Evolutionary conservation across 1,284 basidiomycete genomes (phyloP), one percentile per base, ranked within the genome.

Genomic region (Heterobasidion parviporum): DNA sequence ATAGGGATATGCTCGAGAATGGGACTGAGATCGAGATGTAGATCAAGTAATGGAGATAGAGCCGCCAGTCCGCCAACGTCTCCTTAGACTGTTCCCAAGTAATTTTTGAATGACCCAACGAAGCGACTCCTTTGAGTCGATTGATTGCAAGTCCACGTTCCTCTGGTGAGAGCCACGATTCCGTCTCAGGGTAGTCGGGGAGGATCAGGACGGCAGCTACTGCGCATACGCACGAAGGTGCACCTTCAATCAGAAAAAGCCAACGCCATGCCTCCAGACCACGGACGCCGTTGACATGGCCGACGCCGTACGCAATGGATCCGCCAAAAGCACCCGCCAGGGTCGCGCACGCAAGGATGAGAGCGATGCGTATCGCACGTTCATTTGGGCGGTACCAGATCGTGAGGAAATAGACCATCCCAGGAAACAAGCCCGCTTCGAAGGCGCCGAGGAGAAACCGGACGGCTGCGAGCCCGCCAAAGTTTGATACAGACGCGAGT

Each of bases 211-310:
- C 71, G 46, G 74, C 65, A n/a, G 74, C 47, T 36, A 76, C 34
- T 1, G 75, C 74, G 43, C 69, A 65, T 15, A 71, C 52, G 54
- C 73, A 69, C 0, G 75, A 74, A 0, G 75, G 72, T 18, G 71
- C 67, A 53, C 78, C 78, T 59, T 79, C 78, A 45, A 79, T 67
- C 55, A 79, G 68, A 67, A 79, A 79, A 26, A 74, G 65, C 66
- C 68, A 72, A 26, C 71, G 65, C 72, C 72, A 74, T 1, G 64
- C 72, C 54, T 70, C 61, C 7, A 75, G 62, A 2, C 67, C 67
- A 12, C 56, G 60, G 6, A 60, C 54, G 5, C 64, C 61, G 53
- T 72, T 66, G 60, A 74, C 63, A 54, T 69, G 65, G 6, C 68
- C 69, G 0, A 73, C 67, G 1, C 69, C 72, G 51, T 64, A 74